Evolutionary conservation across 1,139 yeast genomes (phyloP).

Genomic region (Tardiomyces depauwii): DNA sequence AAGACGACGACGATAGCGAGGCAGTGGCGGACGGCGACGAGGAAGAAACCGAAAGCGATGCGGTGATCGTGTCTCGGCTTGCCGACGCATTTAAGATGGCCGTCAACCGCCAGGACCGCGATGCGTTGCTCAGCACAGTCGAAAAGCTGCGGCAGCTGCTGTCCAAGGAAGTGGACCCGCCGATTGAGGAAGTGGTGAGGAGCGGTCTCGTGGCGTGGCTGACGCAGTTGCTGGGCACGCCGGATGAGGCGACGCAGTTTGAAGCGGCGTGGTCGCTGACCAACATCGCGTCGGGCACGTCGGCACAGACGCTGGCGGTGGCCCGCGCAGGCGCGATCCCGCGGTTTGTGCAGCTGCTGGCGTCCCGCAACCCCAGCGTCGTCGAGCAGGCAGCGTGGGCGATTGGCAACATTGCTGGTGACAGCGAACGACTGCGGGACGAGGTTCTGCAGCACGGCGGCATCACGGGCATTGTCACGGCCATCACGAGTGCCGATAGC

Average conservation of each 20-base stretch:
- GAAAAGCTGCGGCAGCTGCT: slow-evolving; percentile 68
- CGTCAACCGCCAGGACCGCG: not conserved
- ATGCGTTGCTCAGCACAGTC: slow-evolving; percentile 57
- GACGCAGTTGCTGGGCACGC: slow-evolving; percentile 66
- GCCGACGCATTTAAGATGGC: not conserved
- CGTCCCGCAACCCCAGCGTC: slow-evolving; percentile 74
- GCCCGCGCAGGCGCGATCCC: slow-evolving; percentile 92
- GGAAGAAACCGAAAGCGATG: not conserved
- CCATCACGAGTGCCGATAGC: slow-evolving; percentile 43
- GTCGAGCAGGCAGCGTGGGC: slow-evolving; percentile 99
- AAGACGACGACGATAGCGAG: not conserved
- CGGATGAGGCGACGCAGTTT: slow-evolving; percentile 75
- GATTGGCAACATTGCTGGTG: slow-evolving; percentile 95
- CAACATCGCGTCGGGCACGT: slow-evolving; percentile 85
- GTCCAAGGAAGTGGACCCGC: slow-evolving; percentile 89
- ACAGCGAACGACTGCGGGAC: slow-evolving; percentile 77
- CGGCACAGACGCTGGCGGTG: slow-evolving; percentile 79
- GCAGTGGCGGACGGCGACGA: not conserved
- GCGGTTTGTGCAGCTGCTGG: slow-evolving; percentile 65
- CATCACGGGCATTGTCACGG: slow-evolving; percentile 34
- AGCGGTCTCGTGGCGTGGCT: slow-evolving; percentile 84
- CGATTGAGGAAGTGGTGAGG: slow-evolving; percentile 81
- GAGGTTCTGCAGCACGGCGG: slow-evolving; percentile 67
- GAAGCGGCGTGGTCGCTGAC: slow-evolving; percentile 99
- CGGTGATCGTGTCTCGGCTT: not conserved